A percentile compares a stretch with the other conserved stretches of the same genome.
phyloP scores from a whole-genome alignment of 805 yeast genomes.

The Lachancea dasiensis region DNA sequence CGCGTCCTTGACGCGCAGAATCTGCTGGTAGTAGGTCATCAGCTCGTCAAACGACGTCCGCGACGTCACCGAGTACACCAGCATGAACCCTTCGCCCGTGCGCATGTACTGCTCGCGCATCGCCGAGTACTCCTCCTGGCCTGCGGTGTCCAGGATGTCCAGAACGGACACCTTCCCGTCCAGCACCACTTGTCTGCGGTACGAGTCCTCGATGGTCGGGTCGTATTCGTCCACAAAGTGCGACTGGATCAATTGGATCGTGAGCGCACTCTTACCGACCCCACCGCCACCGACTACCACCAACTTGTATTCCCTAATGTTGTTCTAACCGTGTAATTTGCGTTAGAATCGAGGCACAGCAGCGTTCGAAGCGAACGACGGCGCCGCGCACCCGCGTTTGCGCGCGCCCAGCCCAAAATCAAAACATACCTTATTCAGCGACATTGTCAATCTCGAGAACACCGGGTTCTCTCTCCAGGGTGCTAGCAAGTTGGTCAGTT shows the following conservation, averaged over 20 bases:
- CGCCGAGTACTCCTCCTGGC: constrained; percentile 94
- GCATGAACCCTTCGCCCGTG: constrained; percentile 88
- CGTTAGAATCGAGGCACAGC: neutral
- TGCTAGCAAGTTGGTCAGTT: neutral
- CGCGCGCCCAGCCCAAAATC: no score
- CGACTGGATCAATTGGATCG: constrained; percentile 89
- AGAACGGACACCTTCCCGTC: constrained; percentile 71
- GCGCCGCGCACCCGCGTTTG: no score
- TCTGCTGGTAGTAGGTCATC: constrained; percentile 71
- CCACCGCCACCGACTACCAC: constrained; percentile 99
- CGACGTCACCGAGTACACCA: constrained; percentile 85
- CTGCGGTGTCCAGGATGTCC: constrained; percentile 96
- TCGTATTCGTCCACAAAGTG: constrained; percentile 97
- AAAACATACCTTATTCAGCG: constrained; percentile 11
- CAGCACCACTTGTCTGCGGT: constrained; percentile 79
- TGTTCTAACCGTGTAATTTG: constrained; percentile 6
- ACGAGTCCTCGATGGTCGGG: constrained; percentile 93
- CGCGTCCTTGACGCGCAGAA: constrained; percentile 68
- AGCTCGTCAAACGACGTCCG: constrained; percentile 81
- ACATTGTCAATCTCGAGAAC: constrained; percentile 1
- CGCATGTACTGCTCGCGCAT: constrained; percentile 94
- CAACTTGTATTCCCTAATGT: constrained; percentile 72
- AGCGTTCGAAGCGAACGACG: no score
- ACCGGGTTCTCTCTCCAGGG: neutral
- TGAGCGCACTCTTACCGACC: constrained; percentile 95